Percentiles rank a stretch among this genome's conserved stretches.
Evolutionary conservation across 495 filamentous ascomycete genomes (phyloP).

Genomic region (Niebla homalea): DNA sequence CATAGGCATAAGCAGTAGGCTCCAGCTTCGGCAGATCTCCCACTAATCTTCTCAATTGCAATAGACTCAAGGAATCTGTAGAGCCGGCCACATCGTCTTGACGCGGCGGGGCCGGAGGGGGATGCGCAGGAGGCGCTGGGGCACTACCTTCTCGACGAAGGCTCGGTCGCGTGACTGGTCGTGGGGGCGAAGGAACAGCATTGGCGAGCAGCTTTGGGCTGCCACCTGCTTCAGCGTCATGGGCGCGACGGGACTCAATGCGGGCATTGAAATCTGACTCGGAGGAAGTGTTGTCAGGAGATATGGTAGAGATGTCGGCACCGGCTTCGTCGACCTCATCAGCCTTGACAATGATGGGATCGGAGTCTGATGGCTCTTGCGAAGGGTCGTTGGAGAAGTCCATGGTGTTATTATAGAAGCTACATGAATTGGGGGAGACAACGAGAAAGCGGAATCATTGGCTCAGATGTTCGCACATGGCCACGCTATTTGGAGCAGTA

Average conservation of each 20-base stretch:
- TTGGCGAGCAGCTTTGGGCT: slow-evolving; percentile 14
- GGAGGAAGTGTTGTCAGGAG: slow-evolving; percentile 29
- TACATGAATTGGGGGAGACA: no score
- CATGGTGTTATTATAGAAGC: not conserved
- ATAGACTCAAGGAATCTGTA: slow-evolving; percentile 67
- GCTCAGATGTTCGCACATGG: no score
- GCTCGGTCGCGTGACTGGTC: slow-evolving; percentile 31
- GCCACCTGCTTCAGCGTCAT: slow-evolving; percentile 10
- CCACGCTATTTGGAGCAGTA: no score
- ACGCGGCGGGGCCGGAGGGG: slow-evolving; percentile 43
- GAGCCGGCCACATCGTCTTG: slow-evolving; percentile 32
- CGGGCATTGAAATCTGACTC: slow-evolving; percentile 36
- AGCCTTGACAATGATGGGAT: slow-evolving; percentile 35
- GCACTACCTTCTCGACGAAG: slow-evolving; percentile 41
- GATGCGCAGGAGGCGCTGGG: slow-evolving; percentile 40
- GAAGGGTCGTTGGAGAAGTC: not conserved
- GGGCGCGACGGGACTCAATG: slow-evolving; percentile 27
- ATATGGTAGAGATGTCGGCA: slow-evolving; percentile 36
- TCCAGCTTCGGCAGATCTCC: slow-evolving; percentile 67
- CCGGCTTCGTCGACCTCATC: slow-evolving; percentile 44
- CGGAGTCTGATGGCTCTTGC: not conserved
- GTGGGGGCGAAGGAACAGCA: slow-evolving; percentile 15
- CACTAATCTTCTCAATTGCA: slow-evolving; percentile 68
- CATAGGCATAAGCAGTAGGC: slow-evolving; percentile 82
- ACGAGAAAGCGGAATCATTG: no score